phyloP scores from a whole-genome alignment of 441 rosid genomes.

The Jatropha podagrica region DNA sequence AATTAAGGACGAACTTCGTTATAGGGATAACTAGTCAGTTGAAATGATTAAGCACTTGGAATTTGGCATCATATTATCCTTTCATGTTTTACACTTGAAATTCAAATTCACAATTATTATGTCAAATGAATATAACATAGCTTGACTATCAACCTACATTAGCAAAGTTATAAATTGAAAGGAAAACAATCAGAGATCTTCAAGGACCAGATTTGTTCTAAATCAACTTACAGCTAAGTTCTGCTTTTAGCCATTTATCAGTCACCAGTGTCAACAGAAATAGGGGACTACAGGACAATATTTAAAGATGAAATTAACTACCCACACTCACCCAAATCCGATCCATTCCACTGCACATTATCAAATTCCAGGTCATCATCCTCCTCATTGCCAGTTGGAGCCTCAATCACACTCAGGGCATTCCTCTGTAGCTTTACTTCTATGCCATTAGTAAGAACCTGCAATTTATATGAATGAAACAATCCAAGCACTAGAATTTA shows the following conservation, averaged over 20 bases:
- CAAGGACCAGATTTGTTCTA: not conserved
- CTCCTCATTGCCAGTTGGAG: conserved; percentile 89
- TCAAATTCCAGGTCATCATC: conserved; percentile 70
- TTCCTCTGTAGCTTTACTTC: conserved; percentile 97
- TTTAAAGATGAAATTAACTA: not conserved
- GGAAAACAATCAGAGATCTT: not conserved
- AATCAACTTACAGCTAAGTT: not conserved
- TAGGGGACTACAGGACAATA: not conserved
- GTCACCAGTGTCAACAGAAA: not conserved
- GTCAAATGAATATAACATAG: not conserved
- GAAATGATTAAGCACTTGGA: too few species aligned
- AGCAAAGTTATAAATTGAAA: not conserved
- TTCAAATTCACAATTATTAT: too few species aligned
- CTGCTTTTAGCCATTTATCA: not conserved
- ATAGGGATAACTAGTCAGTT: too few species aligned
- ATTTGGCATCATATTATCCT: too few species aligned
- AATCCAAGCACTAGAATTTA: conserved; percentile 17
- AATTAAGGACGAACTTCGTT: not conserved
- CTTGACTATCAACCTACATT: not conserved
- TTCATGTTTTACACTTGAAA: too few species aligned
- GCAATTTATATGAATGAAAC: conserved; percentile 23
- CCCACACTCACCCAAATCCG: conserved; percentile 63
- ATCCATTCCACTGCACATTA: conserved; percentile 64
- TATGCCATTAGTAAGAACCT: conserved; percentile 96
- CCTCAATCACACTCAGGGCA: conserved; percentile 94